Evolutionary conservation across 805 yeast species (phyloP), one percentile per base, ranked within the genome.

Genomic region (Metschnikowia koreensis): DNA sequence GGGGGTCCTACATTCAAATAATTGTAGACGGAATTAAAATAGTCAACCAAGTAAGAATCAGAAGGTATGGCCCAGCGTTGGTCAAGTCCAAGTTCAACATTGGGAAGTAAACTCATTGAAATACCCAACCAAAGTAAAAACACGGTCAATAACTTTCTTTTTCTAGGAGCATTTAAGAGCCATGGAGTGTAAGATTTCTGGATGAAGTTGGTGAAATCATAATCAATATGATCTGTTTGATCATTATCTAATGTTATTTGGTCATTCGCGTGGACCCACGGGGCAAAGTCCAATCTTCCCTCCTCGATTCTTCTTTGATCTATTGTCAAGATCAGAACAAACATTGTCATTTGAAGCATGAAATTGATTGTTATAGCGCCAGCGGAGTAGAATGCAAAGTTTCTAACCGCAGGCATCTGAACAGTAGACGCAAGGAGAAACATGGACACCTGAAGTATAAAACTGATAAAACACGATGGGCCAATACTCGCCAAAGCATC

Each of bases 361-460:
- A 93, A 84, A 65, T 93, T 92, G 60, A 89, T 71, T 6, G 87
- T 62, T 2, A 93, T 85, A 0, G 98, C 93, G 15, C 90, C 87
- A 0, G 97, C 92, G 7, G 96, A 89, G 63, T 89, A 94, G 12
- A 87, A 68, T 0, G 99, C 97, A 75, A 93, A 93, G 67, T 92
- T 94, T 56, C 86, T 79, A 16, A 93, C 98, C 0, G 98, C 98
- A 1, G 98, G 98, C 97, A 94, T 94, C 11, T 85, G 79, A 7
- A 94, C 97, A 5, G 76, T 67, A 0, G 96, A 76, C 0, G 97
- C 97, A 40, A 93, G 71, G 7, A 82, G 68, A 61, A 93, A 91
- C 62, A 96, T 88, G 8, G 83, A 73, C n/a, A 85, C 75, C 61
- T 94, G 97, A 43, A 92, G 81, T 0, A 83, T 58, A 0, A 96